Evolutionary conservation across 441 rosid species (phyloP), one percentile per base, ranked within the genome.

Genomic region (Sinapis alba): DNA sequence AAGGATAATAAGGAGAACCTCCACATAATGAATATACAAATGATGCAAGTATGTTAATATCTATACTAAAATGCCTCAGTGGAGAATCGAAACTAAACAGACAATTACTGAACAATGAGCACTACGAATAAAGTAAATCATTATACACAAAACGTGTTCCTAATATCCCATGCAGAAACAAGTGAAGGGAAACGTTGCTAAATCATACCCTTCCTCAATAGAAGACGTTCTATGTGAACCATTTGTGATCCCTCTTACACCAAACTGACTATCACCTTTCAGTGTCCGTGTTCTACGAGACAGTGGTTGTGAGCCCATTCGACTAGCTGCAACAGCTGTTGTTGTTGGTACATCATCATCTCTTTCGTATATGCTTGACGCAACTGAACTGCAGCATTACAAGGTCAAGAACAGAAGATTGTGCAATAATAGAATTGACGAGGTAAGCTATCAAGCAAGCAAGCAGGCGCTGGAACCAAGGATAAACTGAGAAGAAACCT

Each of bases 321-420:
- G 84, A 32, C 87, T 78, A 79, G 84, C 85, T 67, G 93, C 87
- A 80, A 86, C 86, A 80, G 93, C 97, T 64, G 85, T 84, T 19
- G 92, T 89, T 51, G 94, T 90, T 72, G 97, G 97, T 74, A 96
- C 78, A 76, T 90, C 98, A 72, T 96, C 99, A 79, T 91, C 93
- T 81, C 85, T 83, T 73, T 93, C 98, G 81, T 88, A 75, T 82
- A 86, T 82, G 84, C 85, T 88, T 20, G 90, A 88, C 71, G 86
- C 85, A 78, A 81, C 87, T 73, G 91, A 89, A 81, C 99, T 96
- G 97, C 84, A 84, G 57, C 80, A 81, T 74, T 79, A 76, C 69
- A 68, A 78, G 80, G 80, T 80, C 79, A 72, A 80, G 38, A 65
- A 73, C 38, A 70, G 82, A 67, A 65, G 80, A 65, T 64, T 57